Evolutionary conservation across 2,329 filamentous ascomycete species (phyloP).

Genomic region (Dryadomyces sulphureus): DNA sequence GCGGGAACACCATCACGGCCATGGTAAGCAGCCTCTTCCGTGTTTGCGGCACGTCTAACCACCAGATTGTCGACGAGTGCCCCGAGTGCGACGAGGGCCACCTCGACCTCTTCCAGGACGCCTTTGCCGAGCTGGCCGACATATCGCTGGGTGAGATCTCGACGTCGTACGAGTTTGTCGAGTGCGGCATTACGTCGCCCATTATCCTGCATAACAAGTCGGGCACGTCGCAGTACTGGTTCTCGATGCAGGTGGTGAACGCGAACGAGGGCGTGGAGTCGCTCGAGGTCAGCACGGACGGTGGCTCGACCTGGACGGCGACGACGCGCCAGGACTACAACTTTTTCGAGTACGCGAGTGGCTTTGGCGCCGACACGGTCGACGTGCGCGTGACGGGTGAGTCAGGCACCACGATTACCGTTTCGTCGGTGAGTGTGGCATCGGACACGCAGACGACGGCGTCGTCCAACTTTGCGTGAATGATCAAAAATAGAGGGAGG

Average conservation of each 20-base stretch:
- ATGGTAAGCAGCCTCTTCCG: slow-evolving; percentile 45
- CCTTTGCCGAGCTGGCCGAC: slow-evolving; percentile 22
- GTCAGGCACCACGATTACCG: slow-evolving; percentile 1
- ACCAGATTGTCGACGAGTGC: slow-evolving; percentile 28
- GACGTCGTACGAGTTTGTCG: slow-evolving; percentile 21
- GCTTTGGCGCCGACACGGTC: slow-evolving; percentile 14
- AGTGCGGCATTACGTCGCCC: slow-evolving; percentile 26
- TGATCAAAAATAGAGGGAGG: too few relatives aligned
- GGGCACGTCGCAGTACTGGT: slow-evolving; percentile 26
- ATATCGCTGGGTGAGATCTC: slow-evolving; percentile 20
- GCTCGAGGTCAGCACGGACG: slow-evolving; percentile 46
- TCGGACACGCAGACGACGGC: slow-evolving; percentile 4
- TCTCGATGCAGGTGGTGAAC: slow-evolving; percentile 49
- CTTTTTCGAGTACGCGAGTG: slow-evolving; percentile 43
- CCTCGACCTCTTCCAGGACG: slow-evolving; percentile 29
- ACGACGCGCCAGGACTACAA: slow-evolving; percentile 41
- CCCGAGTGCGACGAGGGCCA: slow-evolving; percentile 25
- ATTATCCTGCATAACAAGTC: slow-evolving; percentile 27
- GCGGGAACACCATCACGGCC: slow-evolving; percentile 40
- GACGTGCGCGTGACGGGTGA: slow-evolving; percentile 4
- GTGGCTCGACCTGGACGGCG: slow-evolving; percentile 40
- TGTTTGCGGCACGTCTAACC: not conserved
- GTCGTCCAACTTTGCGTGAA: slow-evolving; percentile 2
- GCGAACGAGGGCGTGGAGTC: slow-evolving; percentile 38
- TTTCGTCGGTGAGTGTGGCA: slow-evolving; percentile 2